Evolutionary conservation across 1,139 yeast species (phyloP).

Genomic region (Debaryomyces sp.): DNA sequence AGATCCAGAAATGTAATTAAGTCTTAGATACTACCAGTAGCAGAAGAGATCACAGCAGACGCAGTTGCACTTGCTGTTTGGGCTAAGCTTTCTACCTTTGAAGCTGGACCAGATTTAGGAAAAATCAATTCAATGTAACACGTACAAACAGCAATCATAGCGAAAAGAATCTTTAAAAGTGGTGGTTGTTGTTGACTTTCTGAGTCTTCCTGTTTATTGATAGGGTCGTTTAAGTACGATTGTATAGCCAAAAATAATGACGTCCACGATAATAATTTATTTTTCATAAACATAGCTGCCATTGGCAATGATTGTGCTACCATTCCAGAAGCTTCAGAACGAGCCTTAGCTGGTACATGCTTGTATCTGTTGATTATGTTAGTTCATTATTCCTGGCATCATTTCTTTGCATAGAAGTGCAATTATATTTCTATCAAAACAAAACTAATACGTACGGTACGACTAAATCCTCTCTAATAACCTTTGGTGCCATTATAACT

Average conservation of each 20-base stretch:
- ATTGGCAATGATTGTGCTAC: slow-evolving; percentile 65
- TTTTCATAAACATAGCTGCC: slow-evolving; percentile 65
- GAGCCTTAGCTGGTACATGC: slow-evolving; percentile 54
- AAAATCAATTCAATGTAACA: slow-evolving; percentile 56
- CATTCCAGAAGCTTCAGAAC: slow-evolving; percentile 46
- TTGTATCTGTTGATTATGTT: slow-evolving; percentile 36
- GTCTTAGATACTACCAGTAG: slow-evolving; percentile 14
- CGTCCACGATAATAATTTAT: slow-evolving; percentile 60
- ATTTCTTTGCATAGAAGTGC: neutral
- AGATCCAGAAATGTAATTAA: neutral
- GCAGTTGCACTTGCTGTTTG: slow-evolving; percentile 22
- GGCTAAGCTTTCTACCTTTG: slow-evolving; percentile 18
- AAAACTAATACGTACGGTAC: slow-evolving; percentile 33
- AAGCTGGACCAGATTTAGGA: slow-evolving; percentile 37
- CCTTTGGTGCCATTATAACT: slow-evolving; percentile 28
- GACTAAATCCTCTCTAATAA: slow-evolving; percentile 39
- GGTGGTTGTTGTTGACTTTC: slow-evolving; percentile 42
- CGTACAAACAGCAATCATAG: slow-evolving; percentile 47
- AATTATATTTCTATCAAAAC: neutral
- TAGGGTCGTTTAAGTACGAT: slow-evolving; percentile 52
- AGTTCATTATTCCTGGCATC: neutral
- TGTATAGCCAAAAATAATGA: slow-evolving; percentile 56
- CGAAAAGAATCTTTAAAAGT: slow-evolving; percentile 47
- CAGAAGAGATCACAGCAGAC: slow-evolving; percentile 20
- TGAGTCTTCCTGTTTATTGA: slow-evolving; percentile 32